These are phyloP conservation scores for Kwoniella europaea DNA, from an alignment of 768 basidiomycete species.

Conservation along the genomic window DNA sequence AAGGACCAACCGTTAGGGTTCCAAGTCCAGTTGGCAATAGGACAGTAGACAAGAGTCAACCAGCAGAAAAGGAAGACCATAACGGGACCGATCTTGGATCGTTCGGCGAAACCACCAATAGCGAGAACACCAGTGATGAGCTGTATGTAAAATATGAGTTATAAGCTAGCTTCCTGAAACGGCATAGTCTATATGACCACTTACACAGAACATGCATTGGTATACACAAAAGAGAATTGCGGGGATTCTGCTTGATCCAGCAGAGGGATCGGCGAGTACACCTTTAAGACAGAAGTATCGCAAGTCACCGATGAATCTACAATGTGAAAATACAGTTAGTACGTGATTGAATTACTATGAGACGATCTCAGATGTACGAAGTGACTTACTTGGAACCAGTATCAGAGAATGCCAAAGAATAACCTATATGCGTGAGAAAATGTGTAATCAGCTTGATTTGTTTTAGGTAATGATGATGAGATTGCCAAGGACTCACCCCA, in stretches of 20 bases:
- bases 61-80: conserved; percentile 82
- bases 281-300: conserved; percentile 74
- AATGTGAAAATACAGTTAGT: neutral
- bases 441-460: no score
- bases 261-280: conserved; percentile 73
- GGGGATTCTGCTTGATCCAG: conserved; percentile 80
- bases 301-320: conserved; percentile 81
- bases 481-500: conserved; percentile 63
- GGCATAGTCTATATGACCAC: conserved; percentile 15
- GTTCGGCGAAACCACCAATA: conserved; percentile 73
- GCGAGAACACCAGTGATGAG: conserved; percentile 56
- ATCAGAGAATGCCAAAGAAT: conserved; percentile 82
- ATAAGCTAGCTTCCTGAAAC: no score
- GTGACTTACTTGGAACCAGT: conserved; percentile 56
- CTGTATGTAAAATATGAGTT: conserved; percentile 4
- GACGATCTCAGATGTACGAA: neutral
- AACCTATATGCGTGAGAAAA: conserved; percentile 62
- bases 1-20: conserved; percentile 80
- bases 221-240: conserved; percentile 82
- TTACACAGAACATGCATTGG: conserved; percentile 57
- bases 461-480: neutral
- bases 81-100: conserved; percentile 75
- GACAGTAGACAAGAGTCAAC: conserved; percentile 86
- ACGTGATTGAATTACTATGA: no score
- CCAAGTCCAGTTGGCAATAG: conserved; percentile 79